Base-by-base conservation (phyloP, 805 yeast genomes). In the Pachysolen tannophilus region DNA sequence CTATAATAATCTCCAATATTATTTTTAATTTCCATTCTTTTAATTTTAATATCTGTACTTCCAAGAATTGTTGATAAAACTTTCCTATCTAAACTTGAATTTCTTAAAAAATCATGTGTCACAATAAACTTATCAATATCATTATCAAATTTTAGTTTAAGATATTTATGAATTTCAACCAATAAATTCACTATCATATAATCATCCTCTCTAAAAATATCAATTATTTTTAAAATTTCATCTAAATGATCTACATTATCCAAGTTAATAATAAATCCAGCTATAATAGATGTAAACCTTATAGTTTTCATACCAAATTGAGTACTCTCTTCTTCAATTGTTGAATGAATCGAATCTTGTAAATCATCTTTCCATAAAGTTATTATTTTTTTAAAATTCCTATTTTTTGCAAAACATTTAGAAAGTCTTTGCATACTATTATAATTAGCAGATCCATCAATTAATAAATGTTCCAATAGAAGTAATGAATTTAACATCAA, bases 141-240 rank as follows among this genome's bases (percentile, higher is more conserved):
- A 20, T 20, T 20, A n/a, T 26, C 25, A 11, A 8, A 6, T n/a
- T 11, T 6, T 13, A 32, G 20, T 19, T 26, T 32, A 8, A 33
- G n/a, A 33, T 28, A 33, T 10, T 6, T 23, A 14, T 23, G 26
- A 11, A 23, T n/a, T 16, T 20, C 32, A 9, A 33, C 15, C 10
- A 33, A 17, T 18, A 28, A 33, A 17, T 33, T 28, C 9, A 33
- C 19, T 5, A 33, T 13, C 13, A 20, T 11, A 28, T 14, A 33
- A 33, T 33, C 37, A 28, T 33, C 32, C 3, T 23, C 14, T 21
- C 28, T 33, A 23, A 15, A 33, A 16, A 28, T 23, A 9, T 17
- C n/a, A 20, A 28, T n/a, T 5, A 33, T 20, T 6, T 13, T 17
- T 17, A 28, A 21, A 6, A 28, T 21, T 13, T 33, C 37, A 20